A percentile compares a stretch with the other conserved stretches of the same genome.
Evolutionary conservation across 2,329 filamentous ascomycete species (phyloP).

Genomic region (Nothomitra cinnamomea): DNA sequence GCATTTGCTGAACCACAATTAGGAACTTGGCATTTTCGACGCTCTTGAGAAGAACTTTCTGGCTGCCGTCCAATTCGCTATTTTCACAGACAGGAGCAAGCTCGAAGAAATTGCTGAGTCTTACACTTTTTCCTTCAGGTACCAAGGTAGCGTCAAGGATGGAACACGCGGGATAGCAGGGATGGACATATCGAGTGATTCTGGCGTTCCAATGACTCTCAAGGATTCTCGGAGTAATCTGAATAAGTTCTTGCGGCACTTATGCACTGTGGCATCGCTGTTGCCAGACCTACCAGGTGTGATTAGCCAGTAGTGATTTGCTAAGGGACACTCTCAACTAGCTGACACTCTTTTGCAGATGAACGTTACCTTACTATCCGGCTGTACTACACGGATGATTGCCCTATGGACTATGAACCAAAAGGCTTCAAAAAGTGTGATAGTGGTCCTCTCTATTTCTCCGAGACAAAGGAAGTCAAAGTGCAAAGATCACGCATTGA

Average conservation of each 20-base stretch:
- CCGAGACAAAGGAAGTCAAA: conserved; percentile 10
- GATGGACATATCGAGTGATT: conserved; percentile 10
- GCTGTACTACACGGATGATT: conserved; percentile 14
- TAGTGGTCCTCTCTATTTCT: conserved; percentile 8
- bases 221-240: background rate
- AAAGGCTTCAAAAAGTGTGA: conserved; percentile 13
- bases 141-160: conserved; percentile 8
- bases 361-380: conserved; percentile 16
- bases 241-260: background rate
- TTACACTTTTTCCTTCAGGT: conserved; percentile 16
- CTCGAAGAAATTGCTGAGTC: conserved; percentile 15
- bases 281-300: conserved; percentile 14
- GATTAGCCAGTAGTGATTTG: background rate
- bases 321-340: background rate
- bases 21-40: conserved; percentile 16
- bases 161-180: conserved; percentile 8
- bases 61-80: conserved; percentile 14
- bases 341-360: conserved; percentile 10
- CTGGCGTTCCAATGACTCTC: conserved; percentile 9
- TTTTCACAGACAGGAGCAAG: conserved; percentile 14
- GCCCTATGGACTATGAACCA: conserved; percentile 14
- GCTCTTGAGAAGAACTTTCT: conserved; percentile 15
- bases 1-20: background rate
- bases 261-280: conserved; percentile 11
- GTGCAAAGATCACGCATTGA: conserved; percentile 10